Base-by-base conservation (phyloP, 805 yeast genomes). In the Nakazawaea peltata region DNA sequence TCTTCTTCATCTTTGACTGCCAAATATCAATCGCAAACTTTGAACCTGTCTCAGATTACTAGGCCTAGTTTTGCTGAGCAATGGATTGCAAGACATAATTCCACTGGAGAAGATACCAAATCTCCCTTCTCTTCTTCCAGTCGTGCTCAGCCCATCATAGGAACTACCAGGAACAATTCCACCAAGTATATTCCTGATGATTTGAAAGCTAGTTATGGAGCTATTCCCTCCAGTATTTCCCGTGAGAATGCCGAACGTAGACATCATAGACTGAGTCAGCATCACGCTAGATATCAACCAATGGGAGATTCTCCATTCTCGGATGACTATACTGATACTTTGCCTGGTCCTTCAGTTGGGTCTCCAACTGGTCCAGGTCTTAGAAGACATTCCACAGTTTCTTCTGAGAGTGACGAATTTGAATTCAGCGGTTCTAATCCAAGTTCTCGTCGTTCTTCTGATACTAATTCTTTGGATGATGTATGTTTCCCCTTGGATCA, bases 401-500 rank as follows among this genome's bases (percentile, higher is more conserved):
- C n/a, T n/a, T 27, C 37, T 17, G 41, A 18, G n/a, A 32, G 34
- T n/a, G 37, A 33, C 19, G 37, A 36, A 40, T 48, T 57, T 35
- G 67, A 61, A 40, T 66, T 65, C 45, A 70, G 71, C 11, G 65
- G 54, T 12, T 77, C 83, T n/a, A 76, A 77, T 46, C 85, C 86
- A 4, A 63, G 76, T 3, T 69, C 79, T 16, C 69, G 81, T 32
- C 65, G 81, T 40, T 61, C 74, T 26, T 67, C 78, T 25, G 75
- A 72, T 36, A 72, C 75, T 26, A 78, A 94, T 0, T 83, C 95
- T 1, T 59, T 90, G 40, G 88, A 81, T 51, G 98, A 90, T 57
- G 98, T 90, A 18, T 90, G 96, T 50, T 76, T 86, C 54, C 95
- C 95, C 0, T 65, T 87, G 26, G 74, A 71, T 30, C 34, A 51